These are phyloP conservation scores for Quambalaria eucalypti DNA, from an alignment of 1,284 basidiomycete genomes.

Conservation along the genomic window DNA sequence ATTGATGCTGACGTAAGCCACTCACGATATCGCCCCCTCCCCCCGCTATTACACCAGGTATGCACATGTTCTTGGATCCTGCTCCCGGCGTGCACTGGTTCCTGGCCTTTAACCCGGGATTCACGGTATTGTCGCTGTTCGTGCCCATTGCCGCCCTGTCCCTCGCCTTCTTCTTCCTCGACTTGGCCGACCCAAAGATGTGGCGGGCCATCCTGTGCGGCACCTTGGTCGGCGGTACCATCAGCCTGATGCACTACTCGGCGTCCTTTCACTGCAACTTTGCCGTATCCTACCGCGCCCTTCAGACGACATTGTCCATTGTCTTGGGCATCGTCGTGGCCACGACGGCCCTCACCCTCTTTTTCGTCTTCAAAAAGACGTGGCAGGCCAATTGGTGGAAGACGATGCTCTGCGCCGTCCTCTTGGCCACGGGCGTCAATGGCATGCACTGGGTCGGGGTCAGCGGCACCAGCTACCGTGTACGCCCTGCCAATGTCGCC, in stretches of 20 bases:
- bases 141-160: constrained; percentile 50
- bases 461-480: constrained; percentile 49
- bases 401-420: constrained; percentile 48
- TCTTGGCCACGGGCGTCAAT: constrained; percentile 50
- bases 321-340: constrained; percentile 51
- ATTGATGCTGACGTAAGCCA: too few species aligned
- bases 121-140: constrained; percentile 51
- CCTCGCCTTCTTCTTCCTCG: constrained; percentile 51
- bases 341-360: constrained; percentile 50
- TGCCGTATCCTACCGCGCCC: constrained; percentile 42
- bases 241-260: constrained; percentile 56
- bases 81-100: constrained; percentile 49
- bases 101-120: constrained; percentile 48
- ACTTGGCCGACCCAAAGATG: constrained; percentile 46
- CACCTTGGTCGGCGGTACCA: constrained; percentile 66
- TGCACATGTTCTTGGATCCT: constrained; percentile 49
- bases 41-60: too few species aligned
- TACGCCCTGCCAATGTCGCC: constrained; percentile 28
- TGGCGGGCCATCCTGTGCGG: constrained; percentile 51
- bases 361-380: constrained; percentile 51
- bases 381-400: constrained; percentile 53
- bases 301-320: constrained; percentile 50
- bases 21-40: too few species aligned
- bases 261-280: constrained; percentile 49
- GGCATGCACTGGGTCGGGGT: constrained; percentile 54